Percentiles rank a stretch among this genome's conserved stretches.
phyloP scores from a whole-genome alignment of 768 basidiomycete species.

The Phylloporus arenicola region DNA sequence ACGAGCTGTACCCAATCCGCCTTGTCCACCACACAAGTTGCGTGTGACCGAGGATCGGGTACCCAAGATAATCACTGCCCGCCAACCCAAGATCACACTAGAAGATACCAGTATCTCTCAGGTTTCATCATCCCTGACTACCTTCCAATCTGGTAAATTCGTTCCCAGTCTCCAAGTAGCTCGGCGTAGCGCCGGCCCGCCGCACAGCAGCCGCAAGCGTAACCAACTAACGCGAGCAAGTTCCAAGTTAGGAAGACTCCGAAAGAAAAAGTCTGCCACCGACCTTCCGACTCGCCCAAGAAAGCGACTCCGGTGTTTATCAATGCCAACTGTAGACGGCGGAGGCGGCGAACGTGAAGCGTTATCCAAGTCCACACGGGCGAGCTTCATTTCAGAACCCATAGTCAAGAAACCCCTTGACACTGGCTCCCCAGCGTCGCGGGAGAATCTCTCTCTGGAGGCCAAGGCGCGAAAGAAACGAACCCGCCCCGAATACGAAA shows the following conservation, averaged over 20 bases:
- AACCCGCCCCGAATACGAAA: slow-evolving; percentile 16
- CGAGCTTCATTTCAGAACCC: background rate
- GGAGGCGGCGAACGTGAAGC: slow-evolving; percentile 1
- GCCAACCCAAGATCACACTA: background rate
- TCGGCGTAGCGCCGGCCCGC: background rate
- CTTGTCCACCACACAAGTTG: background rate
- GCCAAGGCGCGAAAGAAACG: slow-evolving; percentile 14
- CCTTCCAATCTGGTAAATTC: background rate
- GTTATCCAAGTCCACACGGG: background rate
- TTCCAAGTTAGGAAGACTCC: background rate
- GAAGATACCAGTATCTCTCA: background rate
- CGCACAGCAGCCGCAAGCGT: background rate
- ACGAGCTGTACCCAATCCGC: slow-evolving; percentile 5
- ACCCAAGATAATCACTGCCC: background rate
- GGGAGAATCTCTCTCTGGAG: background rate
- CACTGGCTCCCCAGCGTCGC: background rate
- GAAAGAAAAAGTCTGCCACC: background rate
- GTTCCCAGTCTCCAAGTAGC: background rate
- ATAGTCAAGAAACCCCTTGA: background rate
- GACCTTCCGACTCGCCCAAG: background rate
- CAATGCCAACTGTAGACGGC: background rate
- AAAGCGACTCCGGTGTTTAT: slow-evolving; percentile 14
- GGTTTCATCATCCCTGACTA: background rate
- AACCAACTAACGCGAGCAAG: background rate
- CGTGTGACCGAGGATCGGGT: background rate